Conservation (phyloP, 371 early-diverging fungal genomes). For the Syncephalastrum racemosum region DNA sequence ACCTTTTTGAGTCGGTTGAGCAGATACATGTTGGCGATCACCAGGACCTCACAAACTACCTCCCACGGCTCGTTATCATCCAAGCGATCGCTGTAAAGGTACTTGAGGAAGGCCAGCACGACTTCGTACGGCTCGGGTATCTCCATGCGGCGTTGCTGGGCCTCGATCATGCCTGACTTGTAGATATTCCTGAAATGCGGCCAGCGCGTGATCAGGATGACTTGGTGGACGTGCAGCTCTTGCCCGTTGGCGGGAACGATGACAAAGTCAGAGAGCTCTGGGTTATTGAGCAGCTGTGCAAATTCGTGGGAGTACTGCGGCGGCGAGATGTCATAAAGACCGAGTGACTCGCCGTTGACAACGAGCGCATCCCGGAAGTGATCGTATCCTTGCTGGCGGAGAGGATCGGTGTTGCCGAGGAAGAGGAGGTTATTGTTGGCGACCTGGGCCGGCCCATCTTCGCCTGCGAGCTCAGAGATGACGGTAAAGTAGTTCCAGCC, state of each 20-base stretch:
- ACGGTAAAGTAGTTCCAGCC: constrained; percentile 70
- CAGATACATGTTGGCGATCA: constrained; percentile 66
- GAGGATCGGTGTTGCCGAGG: constrained; percentile 55
- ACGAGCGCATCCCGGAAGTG: constrained; percentile 61
- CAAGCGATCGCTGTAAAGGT: constrained; percentile 67
- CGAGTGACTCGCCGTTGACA: constrained; percentile 59
- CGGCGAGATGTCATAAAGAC: constrained; percentile 57
- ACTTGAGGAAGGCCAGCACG: constrained; percentile 60
- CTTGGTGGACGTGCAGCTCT: constrained; percentile 62
- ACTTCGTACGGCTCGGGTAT: constrained; percentile 62
- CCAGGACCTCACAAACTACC: constrained; percentile 56
- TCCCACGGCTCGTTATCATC: constrained; percentile 45
- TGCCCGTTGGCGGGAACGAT: constrained; percentile 49
- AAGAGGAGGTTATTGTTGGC: constrained; percentile 43
- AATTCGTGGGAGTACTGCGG: constrained; percentile 48
- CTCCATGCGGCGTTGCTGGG: constrained; percentile 50
- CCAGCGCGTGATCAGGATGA: constrained; percentile 71
- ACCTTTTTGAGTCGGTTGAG: constrained; percentile 61
- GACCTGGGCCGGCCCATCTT: constrained; percentile 20
- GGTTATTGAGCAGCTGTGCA: constrained; percentile 52
- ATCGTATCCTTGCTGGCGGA: constrained; percentile 59
- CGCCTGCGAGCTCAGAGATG: constrained; percentile 23
- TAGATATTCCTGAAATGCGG: constrained; percentile 67
- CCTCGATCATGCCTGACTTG: constrained; percentile 68
- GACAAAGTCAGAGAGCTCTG: constrained; percentile 63